Evolutionary conservation across 2,329 filamentous ascomycete species (phyloP).

Genomic region (Aspergillus versicolor): DNA sequence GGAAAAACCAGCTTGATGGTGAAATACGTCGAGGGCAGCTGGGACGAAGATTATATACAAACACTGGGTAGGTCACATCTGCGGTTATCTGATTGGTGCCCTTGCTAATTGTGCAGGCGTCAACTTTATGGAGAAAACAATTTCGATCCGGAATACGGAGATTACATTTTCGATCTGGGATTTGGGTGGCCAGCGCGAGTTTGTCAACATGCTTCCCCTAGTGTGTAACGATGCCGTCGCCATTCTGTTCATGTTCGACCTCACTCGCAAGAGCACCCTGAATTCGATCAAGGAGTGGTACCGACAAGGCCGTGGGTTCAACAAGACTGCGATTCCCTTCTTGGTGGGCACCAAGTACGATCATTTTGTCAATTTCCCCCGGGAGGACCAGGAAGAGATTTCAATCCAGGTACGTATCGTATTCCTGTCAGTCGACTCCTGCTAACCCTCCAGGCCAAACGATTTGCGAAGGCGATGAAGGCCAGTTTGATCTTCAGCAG

Average conservation of each 20-base stretch:
- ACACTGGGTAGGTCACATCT: conserved; percentile 64
- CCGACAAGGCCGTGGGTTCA: conserved; percentile 93
- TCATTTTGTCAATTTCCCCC: conserved; percentile 97
- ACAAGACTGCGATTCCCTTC: conserved; percentile 99
- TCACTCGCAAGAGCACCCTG: conserved; percentile 95
- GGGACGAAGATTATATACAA: conserved; percentile 99
- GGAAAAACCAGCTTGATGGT: conserved; percentile 99
- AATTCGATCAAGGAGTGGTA: conserved; percentile 99
- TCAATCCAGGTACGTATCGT: conserved; percentile 73
- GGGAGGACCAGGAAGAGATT: conserved; percentile 97
- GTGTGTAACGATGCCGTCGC: conserved; percentile 99
- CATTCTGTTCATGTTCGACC: conserved; percentile 99
- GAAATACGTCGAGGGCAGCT: conserved; percentile 98
- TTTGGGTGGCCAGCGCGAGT: conserved; percentile 93
- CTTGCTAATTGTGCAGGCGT: conserved; percentile 59
- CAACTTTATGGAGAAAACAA: conserved; percentile 99
- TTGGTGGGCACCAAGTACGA: conserved; percentile 98
- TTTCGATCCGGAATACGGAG: conserved; percentile 97
- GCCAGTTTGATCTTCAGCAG: conserved; percentile 97
- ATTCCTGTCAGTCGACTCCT: background rate
- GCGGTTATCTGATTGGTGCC: conserved; percentile 1
- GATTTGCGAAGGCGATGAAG: conserved; percentile 98
- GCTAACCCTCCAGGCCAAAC: conserved; percentile 65
- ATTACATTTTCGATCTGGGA: conserved; percentile 99
- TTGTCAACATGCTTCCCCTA: conserved; percentile 99